Evolutionary conservation across 2,329 filamentous ascomycete species (phyloP).

Genomic region (Xylariaceae sp.): DNA sequence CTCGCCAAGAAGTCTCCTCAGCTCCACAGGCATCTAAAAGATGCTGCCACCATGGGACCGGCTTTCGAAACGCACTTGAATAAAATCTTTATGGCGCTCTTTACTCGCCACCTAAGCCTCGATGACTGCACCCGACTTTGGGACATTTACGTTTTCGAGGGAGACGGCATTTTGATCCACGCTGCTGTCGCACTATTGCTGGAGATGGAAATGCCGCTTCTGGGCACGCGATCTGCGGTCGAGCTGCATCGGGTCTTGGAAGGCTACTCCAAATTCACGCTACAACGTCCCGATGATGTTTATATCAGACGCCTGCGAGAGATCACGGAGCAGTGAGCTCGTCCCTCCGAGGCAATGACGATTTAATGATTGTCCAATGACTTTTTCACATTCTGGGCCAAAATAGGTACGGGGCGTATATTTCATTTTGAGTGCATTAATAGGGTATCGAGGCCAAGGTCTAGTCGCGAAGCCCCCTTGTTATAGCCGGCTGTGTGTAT

Average conservation of each 20-base stretch:
- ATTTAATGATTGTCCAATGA: slow-evolving; percentile 9
- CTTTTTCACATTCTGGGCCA: background rate
- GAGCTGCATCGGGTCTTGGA: slow-evolving; percentile 41
- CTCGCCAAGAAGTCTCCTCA: slow-evolving; percentile 58
- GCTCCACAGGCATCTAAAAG: slow-evolving; percentile 60
- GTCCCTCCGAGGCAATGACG: slow-evolving; percentile 1
- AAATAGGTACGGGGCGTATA: background rate
- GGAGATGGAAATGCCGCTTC: slow-evolving; percentile 46
- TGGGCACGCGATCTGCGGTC: slow-evolving; percentile 40
- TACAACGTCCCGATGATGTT: slow-evolving; percentile 25
- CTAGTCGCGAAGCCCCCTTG: background rate
- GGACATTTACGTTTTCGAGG: slow-evolving; percentile 81
- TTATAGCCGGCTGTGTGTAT: no score
- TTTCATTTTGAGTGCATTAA: background rate
- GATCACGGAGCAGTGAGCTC: slow-evolving; percentile 21
- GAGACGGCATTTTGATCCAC: slow-evolving; percentile 65
- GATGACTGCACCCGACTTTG: slow-evolving; percentile 69
- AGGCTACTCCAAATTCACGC: slow-evolving; percentile 23
- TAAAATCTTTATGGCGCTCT: slow-evolving; percentile 58
- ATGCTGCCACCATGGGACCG: slow-evolving; percentile 40
- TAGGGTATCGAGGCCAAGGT: background rate
- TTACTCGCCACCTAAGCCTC: slow-evolving; percentile 57
- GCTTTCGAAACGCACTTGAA: slow-evolving; percentile 52
- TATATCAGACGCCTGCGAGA: slow-evolving; percentile 28
- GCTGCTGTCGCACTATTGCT: slow-evolving; percentile 64